Conservation (phyloP, 257 asterid species). For the Rauvolfia tetraphylla region DNA sequence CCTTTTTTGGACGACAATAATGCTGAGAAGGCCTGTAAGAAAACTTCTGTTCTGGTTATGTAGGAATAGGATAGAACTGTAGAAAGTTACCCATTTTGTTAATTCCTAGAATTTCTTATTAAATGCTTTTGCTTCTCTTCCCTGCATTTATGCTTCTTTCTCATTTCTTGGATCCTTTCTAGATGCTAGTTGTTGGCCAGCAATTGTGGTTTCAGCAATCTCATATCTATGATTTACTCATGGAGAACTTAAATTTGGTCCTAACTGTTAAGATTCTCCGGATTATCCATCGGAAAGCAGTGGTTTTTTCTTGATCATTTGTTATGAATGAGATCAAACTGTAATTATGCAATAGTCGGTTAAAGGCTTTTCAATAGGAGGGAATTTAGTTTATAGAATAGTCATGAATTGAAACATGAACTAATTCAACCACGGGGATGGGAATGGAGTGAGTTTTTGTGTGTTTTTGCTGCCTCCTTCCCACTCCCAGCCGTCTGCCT, state of each 20-base stretch:
- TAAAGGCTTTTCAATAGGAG: neutral
- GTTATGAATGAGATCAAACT: neutral
- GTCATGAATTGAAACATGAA: no score
- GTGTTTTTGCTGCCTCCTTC: no score
- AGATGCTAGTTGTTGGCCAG: neutral
- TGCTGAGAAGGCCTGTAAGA: neutral
- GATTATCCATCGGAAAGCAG: neutral
- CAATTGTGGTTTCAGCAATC: neutral
- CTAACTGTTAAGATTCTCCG: neutral
- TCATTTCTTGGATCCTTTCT: neutral
- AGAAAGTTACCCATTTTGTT: neutral
- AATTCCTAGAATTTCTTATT: neutral
- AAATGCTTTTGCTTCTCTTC: neutral
- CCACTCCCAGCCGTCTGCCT: no score
- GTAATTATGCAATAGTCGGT: neutral
- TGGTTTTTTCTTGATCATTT: neutral
- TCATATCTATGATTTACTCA: neutral
- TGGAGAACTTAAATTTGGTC: neutral
- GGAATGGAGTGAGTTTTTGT: no score
- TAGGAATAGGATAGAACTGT: neutral
- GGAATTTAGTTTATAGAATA: no score
- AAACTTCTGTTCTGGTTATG: neutral
- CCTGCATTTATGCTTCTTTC: neutral
- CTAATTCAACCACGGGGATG: no score
- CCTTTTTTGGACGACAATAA: no score